Evolutionary conservation across 495 filamentous ascomycete genomes (phyloP).

Genomic region (Penicillium atrosanguineum): DNA sequence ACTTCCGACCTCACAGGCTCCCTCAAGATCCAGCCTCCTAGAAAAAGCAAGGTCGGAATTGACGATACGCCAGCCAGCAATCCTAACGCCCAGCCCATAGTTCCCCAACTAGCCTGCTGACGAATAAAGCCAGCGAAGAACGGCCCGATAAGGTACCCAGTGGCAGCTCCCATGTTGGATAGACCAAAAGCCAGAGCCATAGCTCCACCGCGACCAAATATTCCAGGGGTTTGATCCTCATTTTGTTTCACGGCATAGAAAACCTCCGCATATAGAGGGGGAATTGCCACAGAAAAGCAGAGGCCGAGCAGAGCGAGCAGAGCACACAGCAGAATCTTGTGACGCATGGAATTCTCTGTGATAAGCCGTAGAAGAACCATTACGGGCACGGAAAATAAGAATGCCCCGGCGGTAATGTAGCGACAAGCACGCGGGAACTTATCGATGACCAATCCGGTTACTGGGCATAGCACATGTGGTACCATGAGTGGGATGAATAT

Average conservation of each 20-base stretch:
- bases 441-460: conserved; percentile 62
- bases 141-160: conserved; percentile 59
- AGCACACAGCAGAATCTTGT: conserved; percentile 68
- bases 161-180: conserved; percentile 55
- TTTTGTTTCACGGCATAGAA: conserved; percentile 57
- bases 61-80: too few relatives aligned
- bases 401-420: conserved; percentile 59
- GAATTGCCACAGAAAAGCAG: conserved; percentile 44
- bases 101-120: too few relatives aligned
- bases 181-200: conserved; percentile 60
- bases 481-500: conserved; percentile 69
- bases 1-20: too few relatives aligned
- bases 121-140: too few relatives aligned
- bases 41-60: too few relatives aligned
- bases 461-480: conserved; percentile 61
- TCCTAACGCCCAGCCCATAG: too few relatives aligned
- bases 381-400: conserved; percentile 57
- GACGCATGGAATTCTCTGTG: conserved; percentile 49
- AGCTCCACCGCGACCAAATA: conserved; percentile 45
- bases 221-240: conserved; percentile 49
- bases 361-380: conserved; percentile 67
- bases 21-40: too few relatives aligned
- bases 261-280: conserved; percentile 69
- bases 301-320: conserved; percentile 16
- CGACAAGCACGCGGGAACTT: conserved; percentile 58